Evolutionary conservation across 1,284 basidiomycete species (phyloP).

Genomic region (Coniophora puteana): DNA sequence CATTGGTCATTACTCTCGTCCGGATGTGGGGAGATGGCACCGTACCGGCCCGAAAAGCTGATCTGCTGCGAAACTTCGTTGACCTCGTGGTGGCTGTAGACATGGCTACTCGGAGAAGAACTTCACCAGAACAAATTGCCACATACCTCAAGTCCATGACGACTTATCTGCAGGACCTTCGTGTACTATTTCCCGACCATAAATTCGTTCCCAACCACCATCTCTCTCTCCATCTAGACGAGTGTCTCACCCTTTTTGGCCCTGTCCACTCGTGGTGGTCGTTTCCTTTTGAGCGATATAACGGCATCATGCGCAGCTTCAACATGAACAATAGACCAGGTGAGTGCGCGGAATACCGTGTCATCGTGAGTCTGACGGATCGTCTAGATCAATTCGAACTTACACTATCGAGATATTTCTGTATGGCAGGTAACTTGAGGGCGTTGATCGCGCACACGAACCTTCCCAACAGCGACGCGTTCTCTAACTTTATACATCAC

Average conservation of each 20-base stretch:
- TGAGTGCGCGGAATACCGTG: not conserved
- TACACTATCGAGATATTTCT: not conserved
- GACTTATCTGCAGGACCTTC: constrained; percentile 12
- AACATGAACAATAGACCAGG: not conserved
- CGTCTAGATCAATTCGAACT: not conserved
- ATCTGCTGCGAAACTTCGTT: constrained; percentile 17
- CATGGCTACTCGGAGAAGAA: constrained; percentile 6
- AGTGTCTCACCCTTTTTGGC: constrained; percentile 15
- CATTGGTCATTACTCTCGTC: constrained; percentile 14
- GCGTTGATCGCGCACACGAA: not conserved
- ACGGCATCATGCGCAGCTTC: constrained; percentile 13
- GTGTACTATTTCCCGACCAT: constrained; percentile 10
- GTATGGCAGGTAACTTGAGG: not conserved
- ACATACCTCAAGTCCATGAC: constrained; percentile 10
- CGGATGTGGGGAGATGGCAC: constrained; percentile 8
- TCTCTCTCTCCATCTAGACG: constrained; percentile 14
- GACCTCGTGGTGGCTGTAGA: constrained; percentile 14
- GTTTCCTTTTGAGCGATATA: constrained; percentile 19
- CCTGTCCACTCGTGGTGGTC: constrained; percentile 21
- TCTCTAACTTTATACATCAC: not conserved
- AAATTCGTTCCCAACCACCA: constrained; percentile 15
- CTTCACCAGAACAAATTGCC: constrained; percentile 2
- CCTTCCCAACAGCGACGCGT: not conserved
- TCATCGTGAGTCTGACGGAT: too few species aligned
- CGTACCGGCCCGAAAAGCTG: not conserved